phyloP scores from a whole-genome alignment of 148 eudicot species.

The Arctostaphylos glauca region DNA sequence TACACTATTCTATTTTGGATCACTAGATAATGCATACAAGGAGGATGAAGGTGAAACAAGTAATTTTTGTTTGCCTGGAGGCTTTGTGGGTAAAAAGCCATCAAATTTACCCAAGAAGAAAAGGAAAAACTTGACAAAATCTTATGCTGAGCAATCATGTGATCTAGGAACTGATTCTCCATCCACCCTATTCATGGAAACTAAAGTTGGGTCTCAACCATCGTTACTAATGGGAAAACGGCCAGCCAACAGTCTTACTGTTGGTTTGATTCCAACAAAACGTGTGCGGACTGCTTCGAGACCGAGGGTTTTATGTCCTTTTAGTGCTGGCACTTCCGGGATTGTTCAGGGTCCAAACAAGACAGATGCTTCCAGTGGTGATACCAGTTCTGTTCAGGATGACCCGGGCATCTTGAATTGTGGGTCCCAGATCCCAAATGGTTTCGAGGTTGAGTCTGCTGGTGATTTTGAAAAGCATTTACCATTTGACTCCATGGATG shows the following conservation, averaged over 20 bases:
- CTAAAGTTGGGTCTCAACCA: conserved; percentile 47
- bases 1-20: conserved; percentile 40
- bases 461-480: conserved; percentile 61
- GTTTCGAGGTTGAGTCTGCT: conserved; percentile 72
- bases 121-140: conserved; percentile 42
- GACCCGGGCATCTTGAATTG: conserved; percentile 65
- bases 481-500: conserved; percentile 60
- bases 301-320: conserved; percentile 69
- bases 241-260: conserved; percentile 55
- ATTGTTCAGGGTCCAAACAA: conserved; percentile 49
- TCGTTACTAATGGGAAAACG: conserved; percentile 52
- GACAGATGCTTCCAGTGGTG: conserved; percentile 83
- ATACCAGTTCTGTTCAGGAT: conserved; percentile 88
- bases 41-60: conserved; percentile 80
- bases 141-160: conserved; percentile 42
- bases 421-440: conserved; percentile 51
- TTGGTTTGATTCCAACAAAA: conserved; percentile 71
- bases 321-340: conserved; percentile 53
- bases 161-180: conserved; percentile 51
- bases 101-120: conserved; percentile 54
- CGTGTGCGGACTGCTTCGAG: conserved; percentile 87
- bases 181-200: conserved; percentile 47
- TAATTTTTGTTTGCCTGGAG: conserved; percentile 44
- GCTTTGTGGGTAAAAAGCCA: conserved; percentile 44
- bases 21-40: conserved; percentile 56